Evolutionary conservation across 1,139 yeast genomes (phyloP), one percentile per base, ranked within the genome.

Genomic region (Saccharomyces hybrid): DNA sequence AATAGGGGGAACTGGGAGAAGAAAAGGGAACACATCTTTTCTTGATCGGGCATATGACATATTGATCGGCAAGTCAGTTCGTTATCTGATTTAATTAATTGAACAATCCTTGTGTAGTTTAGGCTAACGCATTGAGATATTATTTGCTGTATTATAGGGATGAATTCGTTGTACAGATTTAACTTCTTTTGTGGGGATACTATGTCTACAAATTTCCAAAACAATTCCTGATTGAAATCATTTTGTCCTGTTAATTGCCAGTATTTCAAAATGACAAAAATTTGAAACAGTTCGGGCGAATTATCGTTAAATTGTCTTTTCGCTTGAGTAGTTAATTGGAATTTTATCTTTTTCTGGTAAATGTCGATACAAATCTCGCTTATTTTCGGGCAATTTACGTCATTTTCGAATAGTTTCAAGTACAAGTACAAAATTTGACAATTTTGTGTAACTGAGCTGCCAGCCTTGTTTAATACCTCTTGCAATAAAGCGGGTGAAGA

Each of bases 381-480:
- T n/a, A 16, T 31, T n/a, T 31, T n/a, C 7, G 38, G 38, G 14
- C 38, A 6, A 31, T 31, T n/a, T 31, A 31, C 38, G n/a, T 16
- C 42, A 47, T 20, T 20, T 14, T 31, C 25, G 29, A 31, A 11
- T 20, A 47, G 14, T 31, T 47, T 47, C 26, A 47, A 16, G n/a
- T 31, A 13, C 16, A 47, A 11, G 28, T 47, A 47, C 34, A 47
- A 47, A 31, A 47, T 8, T 47, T 47, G 32, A 25, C 42, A 47
- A 8, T 47, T 26, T 29, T 47, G 42, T n/a, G 16, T 47, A 6
- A 31, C 7, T n/a, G 38, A 31, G 6, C n/a, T 5, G 14, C 38
- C 38, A 4, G 38, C n/a, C 13, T 31, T 31, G 7, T 31, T 13
- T n/a, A 31, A 31, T n/a, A 31, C 5, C 5, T 2, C 38, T 6